A percentile compares a stretch with the other conserved stretches of the same genome.
Conservation (phyloP, 2,329 filamentous ascomycete species). For the Aureobasidium sp. region DNA sequence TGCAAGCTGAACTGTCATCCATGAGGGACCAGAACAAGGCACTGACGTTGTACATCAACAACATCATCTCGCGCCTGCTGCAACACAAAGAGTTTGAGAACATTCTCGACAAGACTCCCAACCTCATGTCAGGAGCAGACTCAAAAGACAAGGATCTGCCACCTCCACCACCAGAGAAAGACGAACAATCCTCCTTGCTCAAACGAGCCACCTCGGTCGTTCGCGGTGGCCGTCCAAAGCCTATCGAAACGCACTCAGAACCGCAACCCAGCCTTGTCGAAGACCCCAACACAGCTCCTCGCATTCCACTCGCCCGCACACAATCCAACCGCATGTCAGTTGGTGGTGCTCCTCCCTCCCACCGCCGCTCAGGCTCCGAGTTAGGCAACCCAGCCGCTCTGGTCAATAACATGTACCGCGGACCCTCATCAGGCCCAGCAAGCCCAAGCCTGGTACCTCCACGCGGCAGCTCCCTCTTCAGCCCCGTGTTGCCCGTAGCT, state of each 20-base stretch:
- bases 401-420: conserved; percentile 85
- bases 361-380: conserved; percentile 38
- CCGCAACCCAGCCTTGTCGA: conserved; percentile 28
- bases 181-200: conserved; percentile 39
- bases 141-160: conserved; percentile 74
- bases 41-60: conserved; percentile 95
- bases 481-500: conserved; percentile 35
- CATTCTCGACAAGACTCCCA: conserved; percentile 74
- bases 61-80: conserved; percentile 91
- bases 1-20: conserved; percentile 70
- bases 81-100: conserved; percentile 93
- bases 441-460: conserved; percentile 50
- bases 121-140: conserved; percentile 42
- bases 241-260: conserved; percentile 16
- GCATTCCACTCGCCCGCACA: conserved; percentile 60
- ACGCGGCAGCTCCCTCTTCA: conserved; percentile 54
- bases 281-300: conserved; percentile 66
- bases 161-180: conserved; percentile 53
- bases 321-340: conserved; percentile 39
- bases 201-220: conserved; percentile 54
- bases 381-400: conserved; percentile 53
- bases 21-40: conserved; percentile 95
- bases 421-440: conserved; percentile 36
- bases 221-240: conserved; percentile 29
- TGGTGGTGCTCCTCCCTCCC: conserved; percentile 19